Base-by-base conservation (phyloP, 257 asterid species). In the Solanum dulcamara region DNA sequence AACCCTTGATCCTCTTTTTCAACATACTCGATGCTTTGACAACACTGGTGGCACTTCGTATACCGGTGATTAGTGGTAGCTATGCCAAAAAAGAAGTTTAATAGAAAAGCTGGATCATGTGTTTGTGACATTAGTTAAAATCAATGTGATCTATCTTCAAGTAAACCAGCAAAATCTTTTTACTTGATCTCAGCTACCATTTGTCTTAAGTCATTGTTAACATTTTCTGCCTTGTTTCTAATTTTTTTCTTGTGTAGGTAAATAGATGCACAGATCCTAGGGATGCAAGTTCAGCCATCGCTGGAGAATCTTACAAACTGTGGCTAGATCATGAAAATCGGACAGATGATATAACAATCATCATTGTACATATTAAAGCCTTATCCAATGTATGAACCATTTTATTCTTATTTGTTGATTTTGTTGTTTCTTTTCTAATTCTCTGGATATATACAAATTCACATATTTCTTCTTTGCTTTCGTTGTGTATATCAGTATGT, bases 261-360 rank as follows among this genome's bases (percentile, higher is more conserved):
- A 91, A 85, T 86, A 92, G 88, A 85, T 89, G 84, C 50, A 81
- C 91, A 13, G 98, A 96, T 86, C 95, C 98, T 10, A 91, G 96
- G 79, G 98, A 94, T 81, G 98, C 98, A 59, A 93, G 98, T 85
- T 88, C 98, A 83, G 93, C 95, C 84, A 93, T 96, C 85, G 94
- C 96, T 28, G 93, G 90, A 75, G 98, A 95, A 86, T 92, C 99
- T 0, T 96, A 93, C 94, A 96, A 94, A 85, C 84, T 91, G 57
- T 96, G 99, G 99, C 88, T 96, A 87, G 95, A 95, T 92, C 89
- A 93, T 66, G 99, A 96, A 88, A 96, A 91, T 74, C 94, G 99
- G 86, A 95, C 99, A 1, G 99, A 96, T 82, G 99, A 96, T 89
- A 96, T 96, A 81, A 96, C 99, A 7, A 86, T 94, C 92, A 93